These are phyloP conservation scores for Russula brevipes DNA, from an alignment of 768 basidiomycete species.

Conservation along the genomic window DNA sequence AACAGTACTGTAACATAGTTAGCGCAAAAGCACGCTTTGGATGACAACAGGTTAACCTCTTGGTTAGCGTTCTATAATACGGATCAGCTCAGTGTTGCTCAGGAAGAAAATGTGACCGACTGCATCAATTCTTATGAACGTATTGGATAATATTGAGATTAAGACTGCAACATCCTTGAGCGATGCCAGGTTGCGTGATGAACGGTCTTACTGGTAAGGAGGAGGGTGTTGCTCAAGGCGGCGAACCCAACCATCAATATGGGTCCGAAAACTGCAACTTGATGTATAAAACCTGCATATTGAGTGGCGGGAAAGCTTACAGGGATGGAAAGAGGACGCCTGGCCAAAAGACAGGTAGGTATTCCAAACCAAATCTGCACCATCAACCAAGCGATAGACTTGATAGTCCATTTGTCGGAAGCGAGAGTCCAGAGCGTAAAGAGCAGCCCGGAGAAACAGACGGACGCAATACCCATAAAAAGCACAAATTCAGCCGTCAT, in stretches of 20 bases:
- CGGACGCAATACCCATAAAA: conserved; percentile 70
- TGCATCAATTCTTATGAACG: conserved; percentile 71
- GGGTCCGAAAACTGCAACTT: conserved; percentile 53
- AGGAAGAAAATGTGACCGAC: conserved; percentile 32
- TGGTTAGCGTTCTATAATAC: conserved; percentile 48
- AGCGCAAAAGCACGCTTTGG: not conserved
- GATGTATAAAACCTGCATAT: not conserved
- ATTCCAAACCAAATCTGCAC: conserved; percentile 83
- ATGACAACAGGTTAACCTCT: conserved; percentile 39
- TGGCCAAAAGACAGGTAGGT: conserved; percentile 51
- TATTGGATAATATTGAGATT: conserved; percentile 88
- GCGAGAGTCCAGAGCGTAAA: conserved; percentile 53
- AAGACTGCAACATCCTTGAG: conserved; percentile 41
- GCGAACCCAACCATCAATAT: conserved; percentile 77
- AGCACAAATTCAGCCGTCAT: conserved; percentile 79
- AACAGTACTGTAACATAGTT: conserved; percentile 59
- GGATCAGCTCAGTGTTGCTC: not conserved
- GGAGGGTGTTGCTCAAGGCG: conserved; percentile 69
- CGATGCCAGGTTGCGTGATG: conserved; percentile 8
- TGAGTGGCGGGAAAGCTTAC: conserved; percentile 3
- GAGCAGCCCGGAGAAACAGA: conserved; percentile 76
- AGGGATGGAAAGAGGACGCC: conserved; percentile 41
- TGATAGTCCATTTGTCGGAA: conserved; percentile 37
- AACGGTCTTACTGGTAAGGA: conserved; percentile 65
- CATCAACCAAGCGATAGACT: conserved; percentile 75